Evolutionary conservation across 768 basidiomycete species (phyloP).

Genomic region (Lepiota brunneoincarnata): DNA sequence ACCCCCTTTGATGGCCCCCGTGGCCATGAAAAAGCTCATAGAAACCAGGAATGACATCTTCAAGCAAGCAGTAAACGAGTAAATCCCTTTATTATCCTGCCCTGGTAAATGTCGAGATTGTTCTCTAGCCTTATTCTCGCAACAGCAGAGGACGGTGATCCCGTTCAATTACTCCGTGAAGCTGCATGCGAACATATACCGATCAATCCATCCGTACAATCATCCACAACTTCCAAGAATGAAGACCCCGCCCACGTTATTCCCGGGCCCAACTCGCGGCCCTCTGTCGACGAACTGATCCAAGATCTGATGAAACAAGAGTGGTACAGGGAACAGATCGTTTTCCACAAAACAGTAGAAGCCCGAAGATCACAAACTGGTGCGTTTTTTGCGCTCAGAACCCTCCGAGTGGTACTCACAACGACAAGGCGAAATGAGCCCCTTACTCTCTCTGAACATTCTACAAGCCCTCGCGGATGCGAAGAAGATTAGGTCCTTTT

Average conservation of each 20-base stretch:
- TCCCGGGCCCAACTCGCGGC: slow-evolving; percentile 49
- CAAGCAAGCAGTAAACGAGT: slow-evolving; percentile 68
- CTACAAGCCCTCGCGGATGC: slow-evolving; percentile 51
- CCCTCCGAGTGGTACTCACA: neutral
- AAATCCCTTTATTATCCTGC: slow-evolving; percentile 13
- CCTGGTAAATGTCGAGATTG: neutral
- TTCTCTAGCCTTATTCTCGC: slow-evolving; percentile 55
- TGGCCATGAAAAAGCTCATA: slow-evolving; percentile 65
- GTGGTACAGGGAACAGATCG: slow-evolving; percentile 75
- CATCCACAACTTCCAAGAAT: slow-evolving; percentile 14
- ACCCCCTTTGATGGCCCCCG: slow-evolving; percentile 45
- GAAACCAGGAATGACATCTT: slow-evolving; percentile 70
- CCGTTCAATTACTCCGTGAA: slow-evolving; percentile 58
- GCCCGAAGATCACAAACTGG: slow-evolving; percentile 54
- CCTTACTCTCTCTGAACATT: slow-evolving; percentile 58
- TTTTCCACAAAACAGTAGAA: slow-evolving; percentile 49
- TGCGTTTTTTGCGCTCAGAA: slow-evolving; percentile 19
- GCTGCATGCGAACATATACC: slow-evolving; percentile 75
- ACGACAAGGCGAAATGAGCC: slow-evolving; percentile 43
- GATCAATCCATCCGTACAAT: slow-evolving; percentile 43
- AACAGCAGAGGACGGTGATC: slow-evolving; percentile 51
- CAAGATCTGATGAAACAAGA: slow-evolving; percentile 51
- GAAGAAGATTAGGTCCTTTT: slow-evolving; percentile 62
- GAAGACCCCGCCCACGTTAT: slow-evolving; percentile 8
- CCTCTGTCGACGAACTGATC: slow-evolving; percentile 56